Conservation (phyloP, 1,284 basidiomycete species). For the Boletus semigastroideus region DNA sequence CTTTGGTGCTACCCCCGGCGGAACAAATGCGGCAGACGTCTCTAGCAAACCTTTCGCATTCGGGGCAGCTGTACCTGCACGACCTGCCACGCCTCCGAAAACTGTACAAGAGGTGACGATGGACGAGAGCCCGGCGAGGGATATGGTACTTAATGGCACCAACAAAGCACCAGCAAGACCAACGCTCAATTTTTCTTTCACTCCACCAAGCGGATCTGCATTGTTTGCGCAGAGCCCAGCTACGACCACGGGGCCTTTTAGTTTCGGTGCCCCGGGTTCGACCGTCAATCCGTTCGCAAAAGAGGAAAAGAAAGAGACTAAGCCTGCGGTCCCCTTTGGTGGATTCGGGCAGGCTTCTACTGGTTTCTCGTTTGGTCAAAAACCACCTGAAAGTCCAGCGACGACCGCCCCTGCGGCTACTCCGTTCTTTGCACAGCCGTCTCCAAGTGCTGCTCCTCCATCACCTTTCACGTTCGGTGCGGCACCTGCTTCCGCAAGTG, state of each 20-base stretch:
- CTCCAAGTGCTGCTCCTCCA: conserved; percentile 36
- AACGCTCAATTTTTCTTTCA: conserved; percentile 48
- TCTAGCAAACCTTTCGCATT: conserved; percentile 36
- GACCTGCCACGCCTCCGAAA: conserved; percentile 57
- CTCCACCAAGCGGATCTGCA: conserved; percentile 32
- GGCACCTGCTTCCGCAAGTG: conserved; percentile 35
- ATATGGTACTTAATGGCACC: conserved; percentile 39
- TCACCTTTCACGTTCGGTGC: conserved; percentile 50
- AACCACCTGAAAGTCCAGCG: conserved; percentile 35
- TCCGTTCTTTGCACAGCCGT: conserved; percentile 47
- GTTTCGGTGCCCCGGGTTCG: conserved; percentile 24
- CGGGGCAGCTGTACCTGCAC: conserved; percentile 21
- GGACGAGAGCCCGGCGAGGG: conserved; percentile 70
- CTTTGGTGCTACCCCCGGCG: conserved; percentile 30
- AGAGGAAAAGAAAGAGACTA: conserved; percentile 34
- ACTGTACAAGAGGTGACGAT: conserved; percentile 59
- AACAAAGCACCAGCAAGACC: conserved; percentile 36
- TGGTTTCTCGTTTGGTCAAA: conserved; percentile 37
- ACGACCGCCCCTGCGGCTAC: conserved; percentile 36
- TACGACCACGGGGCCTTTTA: conserved; percentile 31
- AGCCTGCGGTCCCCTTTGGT: conserved; percentile 27
- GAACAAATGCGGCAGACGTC: conserved; percentile 30
- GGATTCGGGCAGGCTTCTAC: conserved; percentile 32
- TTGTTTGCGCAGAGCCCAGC: conserved; percentile 41
- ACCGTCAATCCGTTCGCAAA: conserved; percentile 33